Evolutionary conservation across 129 eudicot genomes (phyloP).

Genomic region (Flaveria ramosissima): DNA sequence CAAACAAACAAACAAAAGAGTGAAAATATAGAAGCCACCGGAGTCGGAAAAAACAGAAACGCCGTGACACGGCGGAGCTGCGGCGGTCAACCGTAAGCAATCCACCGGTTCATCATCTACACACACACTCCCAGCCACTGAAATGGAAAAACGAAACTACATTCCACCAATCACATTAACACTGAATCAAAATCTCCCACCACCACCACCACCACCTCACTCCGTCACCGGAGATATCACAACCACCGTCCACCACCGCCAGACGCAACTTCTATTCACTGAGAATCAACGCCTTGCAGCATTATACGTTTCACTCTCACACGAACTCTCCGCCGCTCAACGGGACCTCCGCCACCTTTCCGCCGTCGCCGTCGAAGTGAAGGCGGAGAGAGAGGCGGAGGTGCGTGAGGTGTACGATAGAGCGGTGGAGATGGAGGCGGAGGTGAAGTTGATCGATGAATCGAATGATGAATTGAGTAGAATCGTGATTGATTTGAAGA

Average conservation of each 20-base stretch:
- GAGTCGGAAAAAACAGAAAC: constrained; percentile 1
- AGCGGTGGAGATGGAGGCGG: constrained; percentile 43
- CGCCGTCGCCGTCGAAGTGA: constrained; percentile 39
- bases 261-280: constrained; percentile 47
- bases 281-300: constrained; percentile 58
- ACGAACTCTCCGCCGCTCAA: constrained; percentile 47
- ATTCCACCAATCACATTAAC: constrained; percentile 22
- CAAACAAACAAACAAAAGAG: too few relatives aligned
- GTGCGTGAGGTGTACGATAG: constrained; percentile 49
- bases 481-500: constrained; percentile 47
- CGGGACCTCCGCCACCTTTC: constrained; percentile 57
- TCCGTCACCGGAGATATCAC: constrained; percentile 41
- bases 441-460: constrained; percentile 38
- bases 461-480: constrained; percentile 38
- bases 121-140: not conserved
- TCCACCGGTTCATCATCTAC: constrained; percentile 4
- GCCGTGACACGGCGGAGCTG: not conserved
- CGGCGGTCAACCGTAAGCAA: constrained; percentile 2
- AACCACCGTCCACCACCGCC: constrained; percentile 37
- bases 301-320: constrained; percentile 47
- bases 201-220: constrained; percentile 10
- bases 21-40: not conserved
- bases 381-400: constrained; percentile 54
- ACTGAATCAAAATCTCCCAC: constrained; percentile 14
- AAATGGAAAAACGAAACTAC: constrained; percentile 25